Conservation (phyloP, 306 rosid species). For the Malus orientalis region DNA sequence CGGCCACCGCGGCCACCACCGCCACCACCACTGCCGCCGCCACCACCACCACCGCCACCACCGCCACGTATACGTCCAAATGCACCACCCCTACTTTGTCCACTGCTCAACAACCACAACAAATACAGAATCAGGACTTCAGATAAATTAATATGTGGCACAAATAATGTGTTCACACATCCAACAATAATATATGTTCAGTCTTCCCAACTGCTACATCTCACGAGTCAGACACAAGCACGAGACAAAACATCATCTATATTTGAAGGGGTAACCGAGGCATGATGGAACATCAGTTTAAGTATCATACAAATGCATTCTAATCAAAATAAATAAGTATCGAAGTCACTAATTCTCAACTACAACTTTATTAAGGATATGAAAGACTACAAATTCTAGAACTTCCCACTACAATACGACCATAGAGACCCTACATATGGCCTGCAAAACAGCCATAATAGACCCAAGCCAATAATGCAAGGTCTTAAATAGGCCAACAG, state of each 20-base stretch:
- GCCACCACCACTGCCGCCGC: background rate
- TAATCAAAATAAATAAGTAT: background rate
- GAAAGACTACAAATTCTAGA: background rate
- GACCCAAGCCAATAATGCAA: background rate
- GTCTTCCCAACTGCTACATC: background rate
- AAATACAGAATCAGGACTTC: conserved; percentile 5
- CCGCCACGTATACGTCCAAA: conserved; percentile 45
- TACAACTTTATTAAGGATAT: background rate
- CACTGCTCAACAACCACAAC: conserved; percentile 41
- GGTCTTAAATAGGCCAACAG: background rate
- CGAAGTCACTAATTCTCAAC: background rate
- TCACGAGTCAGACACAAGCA: background rate
- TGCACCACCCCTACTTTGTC: conserved; percentile 55
- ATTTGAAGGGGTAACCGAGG: background rate
- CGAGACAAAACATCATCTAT: background rate
- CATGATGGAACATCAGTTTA: background rate
- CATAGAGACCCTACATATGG: background rate
- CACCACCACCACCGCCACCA: conserved; percentile 8
- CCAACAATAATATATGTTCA: background rate
- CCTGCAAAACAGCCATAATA: background rate
- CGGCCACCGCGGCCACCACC: conserved; percentile 40
- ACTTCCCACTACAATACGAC: background rate
- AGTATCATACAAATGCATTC: background rate
- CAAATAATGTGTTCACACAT: background rate
- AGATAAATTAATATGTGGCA: background rate